Base-by-base conservation (phyloP, 2,329 filamentous ascomycete genomes). In the Periglandula ipomoeae region DNA sequence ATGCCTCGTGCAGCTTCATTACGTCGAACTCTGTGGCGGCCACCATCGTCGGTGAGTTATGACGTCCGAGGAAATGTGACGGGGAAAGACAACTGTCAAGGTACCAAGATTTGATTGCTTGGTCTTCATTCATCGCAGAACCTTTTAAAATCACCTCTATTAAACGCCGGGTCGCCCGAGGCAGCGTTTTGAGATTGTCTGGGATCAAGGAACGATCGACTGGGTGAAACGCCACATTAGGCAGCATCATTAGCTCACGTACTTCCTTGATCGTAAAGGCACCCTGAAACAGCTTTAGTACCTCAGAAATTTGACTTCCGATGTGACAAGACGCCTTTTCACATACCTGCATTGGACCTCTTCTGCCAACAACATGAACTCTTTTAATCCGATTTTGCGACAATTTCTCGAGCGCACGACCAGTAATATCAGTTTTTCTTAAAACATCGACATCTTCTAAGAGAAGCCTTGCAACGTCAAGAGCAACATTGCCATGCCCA, bases 231-330 rank as follows among this genome's bases (percentile, higher is more conserved):
- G 75, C 76, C 9, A 94, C 84, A 1, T 71, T 71, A 0, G 81
- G 77, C 3, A 97, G 74, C 44, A 86, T 85, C 69, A 95, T 82
- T 4, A 98, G 71, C 66, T 98, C 93, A 32, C 93, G 82, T 15
- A 89, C 71, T 70, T 98, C 93, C 66, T 96, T 97, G 64, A 95
- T 95, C 0, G 91, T 96, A 59, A 95, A 97, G 1, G 93, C 83
- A 22, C 89, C 91, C 83, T 91, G 46, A 3, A 39, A 15, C 32
- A 42, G 30, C 6, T n/a, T 22, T 20, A 17, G 15, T 10, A 45
- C 27, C 9, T 48, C 39, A 45, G 46, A 39, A 20, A n/a, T n/a
- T n/a, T n/a, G n/a, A n/a, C n/a, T n/a, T n/a, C n/a, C n/a, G n/a
- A n/a, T n/a, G n/a, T 15, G 9, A 17, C 26, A 34, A 23, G 38